Conservation (phyloP, 129 eudicot species). For the Rutidosis leptorrhynchoides region DNA sequence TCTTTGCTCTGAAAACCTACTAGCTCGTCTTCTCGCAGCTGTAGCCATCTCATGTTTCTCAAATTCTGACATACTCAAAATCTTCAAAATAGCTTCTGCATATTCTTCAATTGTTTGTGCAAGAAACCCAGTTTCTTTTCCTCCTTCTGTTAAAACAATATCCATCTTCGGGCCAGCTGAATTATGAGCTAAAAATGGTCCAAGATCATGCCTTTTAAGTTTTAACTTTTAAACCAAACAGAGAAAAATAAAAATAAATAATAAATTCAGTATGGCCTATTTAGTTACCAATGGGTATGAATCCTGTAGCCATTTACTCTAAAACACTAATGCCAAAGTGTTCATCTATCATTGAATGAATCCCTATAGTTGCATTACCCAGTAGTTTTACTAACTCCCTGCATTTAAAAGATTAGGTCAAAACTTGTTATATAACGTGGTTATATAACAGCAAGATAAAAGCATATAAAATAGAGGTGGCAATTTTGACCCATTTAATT, state of each 20-base stretch:
- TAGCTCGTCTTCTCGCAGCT: constrained; percentile 81
- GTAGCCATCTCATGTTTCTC: constrained; percentile 73
- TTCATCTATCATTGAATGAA: constrained; percentile 93
- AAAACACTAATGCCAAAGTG: constrained; percentile 96
- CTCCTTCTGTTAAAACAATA: constrained; percentile 80
- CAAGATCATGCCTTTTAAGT: constrained; percentile 1
- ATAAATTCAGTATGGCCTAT: not conserved
- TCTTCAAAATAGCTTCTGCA: constrained; percentile 67
- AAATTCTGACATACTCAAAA: constrained; percentile 54
- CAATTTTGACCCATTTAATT: not conserved
- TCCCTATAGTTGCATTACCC: constrained; percentile 80
- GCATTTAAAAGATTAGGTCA: constrained; percentile 24
- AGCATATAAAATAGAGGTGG: not conserved
- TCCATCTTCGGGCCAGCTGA: constrained; percentile 99
- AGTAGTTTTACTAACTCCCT: constrained; percentile 83
- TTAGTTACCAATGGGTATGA: constrained; percentile 79
- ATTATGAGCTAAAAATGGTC: constrained; percentile 67
- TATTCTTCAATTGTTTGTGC: constrained; percentile 68
- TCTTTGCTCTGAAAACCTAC: constrained; percentile 77
- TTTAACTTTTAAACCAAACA: no score
- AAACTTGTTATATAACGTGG: constrained; percentile 11
- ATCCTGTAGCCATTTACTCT: constrained; percentile 96
- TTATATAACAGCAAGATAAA: no score
- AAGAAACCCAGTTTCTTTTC: constrained; percentile 73
- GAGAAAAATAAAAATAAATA: no score